Evolutionary conservation across 2,329 filamentous ascomycete species (phyloP).

Genomic region (Claviceps citrina): DNA sequence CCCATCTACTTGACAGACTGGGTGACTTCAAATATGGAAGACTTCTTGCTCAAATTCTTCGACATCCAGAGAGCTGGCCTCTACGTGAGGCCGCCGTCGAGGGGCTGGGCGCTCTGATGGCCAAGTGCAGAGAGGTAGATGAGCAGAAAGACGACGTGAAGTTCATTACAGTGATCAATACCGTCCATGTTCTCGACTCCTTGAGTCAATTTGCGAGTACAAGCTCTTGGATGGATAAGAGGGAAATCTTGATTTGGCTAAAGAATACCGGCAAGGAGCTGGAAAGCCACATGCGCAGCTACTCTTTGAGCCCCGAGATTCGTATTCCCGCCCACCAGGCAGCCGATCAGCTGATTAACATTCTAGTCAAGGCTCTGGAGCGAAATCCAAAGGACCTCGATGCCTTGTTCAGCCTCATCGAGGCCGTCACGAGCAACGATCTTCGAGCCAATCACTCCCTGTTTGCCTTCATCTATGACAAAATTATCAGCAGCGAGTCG

Average conservation of each 20-base stretch:
- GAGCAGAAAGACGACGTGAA: constrained; percentile 53
- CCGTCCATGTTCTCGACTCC: constrained; percentile 70
- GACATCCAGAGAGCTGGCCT: constrained; percentile 56
- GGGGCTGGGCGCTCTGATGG: constrained; percentile 58
- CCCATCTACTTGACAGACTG: constrained; percentile 61
- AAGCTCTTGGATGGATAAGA: constrained; percentile 56
- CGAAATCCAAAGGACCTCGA: constrained; percentile 64
- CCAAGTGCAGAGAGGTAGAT: constrained; percentile 47
- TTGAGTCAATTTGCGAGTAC: constrained; percentile 52
- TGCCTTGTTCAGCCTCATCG: constrained; percentile 69
- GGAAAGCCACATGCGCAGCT: constrained; percentile 55
- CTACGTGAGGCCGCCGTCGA: constrained; percentile 60
- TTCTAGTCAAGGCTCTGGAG: constrained; percentile 68
- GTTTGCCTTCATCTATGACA: constrained; percentile 67
- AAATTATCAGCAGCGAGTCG: constrained; percentile 71
- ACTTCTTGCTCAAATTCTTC: constrained; percentile 76
- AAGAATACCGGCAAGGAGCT: constrained; percentile 60
- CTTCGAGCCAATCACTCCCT: constrained; percentile 63
- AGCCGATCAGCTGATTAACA: constrained; percentile 70
- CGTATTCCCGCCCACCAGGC: constrained; percentile 80
- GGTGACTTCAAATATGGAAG: constrained; percentile 79
- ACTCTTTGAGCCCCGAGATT: constrained; percentile 54
- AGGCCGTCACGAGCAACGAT: constrained; percentile 68
- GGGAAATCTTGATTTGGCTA: constrained; percentile 44
- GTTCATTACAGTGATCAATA: constrained; percentile 62